Evolutionary conservation across 2,329 filamentous ascomycete genomes (phyloP), one percentile per base, ranked within the genome.

Genomic region (Pseudogymnoascus verrucosus): DNA sequence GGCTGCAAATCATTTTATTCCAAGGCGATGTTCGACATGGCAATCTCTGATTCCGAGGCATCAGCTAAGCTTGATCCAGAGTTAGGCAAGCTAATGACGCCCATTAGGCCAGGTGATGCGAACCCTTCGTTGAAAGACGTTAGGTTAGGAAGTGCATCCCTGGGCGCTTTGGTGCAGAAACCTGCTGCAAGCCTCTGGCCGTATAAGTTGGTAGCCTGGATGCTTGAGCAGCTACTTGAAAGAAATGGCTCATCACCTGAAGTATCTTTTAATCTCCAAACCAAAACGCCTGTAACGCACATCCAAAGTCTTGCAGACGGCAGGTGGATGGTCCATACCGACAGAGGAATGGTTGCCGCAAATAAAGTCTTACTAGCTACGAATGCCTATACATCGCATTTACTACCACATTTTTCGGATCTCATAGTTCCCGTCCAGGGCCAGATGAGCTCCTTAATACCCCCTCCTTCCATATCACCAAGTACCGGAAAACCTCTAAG

Each of bases 361-460:
- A 76, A 78, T 11, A 80, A 83, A 36, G 84, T 96, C 19, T 80
- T 96, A 16, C 81, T 96, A 14, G 89, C 90, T 4, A 93, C 89
- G 0, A 96, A 96, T 71, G 93, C 80, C 3, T 96, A 96, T 74
- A 93, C 91, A 0, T 90, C 90, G 1, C 82, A 87, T 65, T 79
- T 96, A 3, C 77, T 93, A 1, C 90, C 90, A 0, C 72, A 78
- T 36, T 88, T 93, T 68, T 79, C 83, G 7, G 84, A 87, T 67
- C 79, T 92, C 7, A 89, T 96, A 66, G 84, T 93, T 2, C 93
- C 93, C 0, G 86, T 89, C 1, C 80, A 89, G 23, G 91, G 90
- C 0, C 86, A 93, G 71, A 85, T 93, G 76, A 83, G 82, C 44
- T 83, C 88, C 0, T 79, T 93, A 19, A 69, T 80, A 3, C 88